phyloP scores from a whole-genome alignment of 768 basidiomycete species.

The Hericium erinaceus region DNA sequence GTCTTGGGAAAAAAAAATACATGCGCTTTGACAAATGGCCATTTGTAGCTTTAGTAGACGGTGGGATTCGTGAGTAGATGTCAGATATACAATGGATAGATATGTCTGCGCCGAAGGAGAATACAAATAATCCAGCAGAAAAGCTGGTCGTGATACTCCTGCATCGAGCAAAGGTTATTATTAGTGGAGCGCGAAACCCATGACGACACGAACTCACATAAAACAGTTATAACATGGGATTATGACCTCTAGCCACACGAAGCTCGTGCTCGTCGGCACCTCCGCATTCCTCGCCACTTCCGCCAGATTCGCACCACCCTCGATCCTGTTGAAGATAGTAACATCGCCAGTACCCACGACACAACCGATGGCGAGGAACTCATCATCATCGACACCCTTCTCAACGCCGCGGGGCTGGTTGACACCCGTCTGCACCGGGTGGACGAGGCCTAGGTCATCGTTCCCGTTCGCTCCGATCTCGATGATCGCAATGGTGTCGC shows the following conservation, averaged over 20 bases:
- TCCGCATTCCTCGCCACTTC: constrained; percentile 45
- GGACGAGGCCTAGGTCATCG: constrained; percentile 33
- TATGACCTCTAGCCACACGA: constrained; percentile 36
- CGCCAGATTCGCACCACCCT: constrained; percentile 41
- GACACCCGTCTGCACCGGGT: constrained; percentile 53
- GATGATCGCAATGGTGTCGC: constrained; percentile 59
- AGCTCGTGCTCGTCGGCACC: constrained; percentile 41
- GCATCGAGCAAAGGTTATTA: no score
- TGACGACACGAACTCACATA: no score
- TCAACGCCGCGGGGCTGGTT: constrained; percentile 60
- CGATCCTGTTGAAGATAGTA: constrained; percentile 42
- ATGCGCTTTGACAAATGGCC: no score
- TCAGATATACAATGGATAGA: no score
- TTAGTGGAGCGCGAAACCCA: no score
- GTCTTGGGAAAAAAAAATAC: no score
- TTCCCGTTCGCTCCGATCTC: constrained; percentile 28
- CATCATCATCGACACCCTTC: constrained; percentile 40
- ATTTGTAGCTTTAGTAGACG: no score
- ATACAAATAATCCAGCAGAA: no score
- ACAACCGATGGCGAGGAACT: constrained; percentile 47
- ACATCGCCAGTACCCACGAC: constrained; percentile 45
- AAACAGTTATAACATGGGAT: no score
- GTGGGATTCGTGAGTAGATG: no score
- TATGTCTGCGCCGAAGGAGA: no score
- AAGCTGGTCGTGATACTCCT: no score